Base-by-base conservation (phyloP, 495 filamentous ascomycete species). In the Physcia stellaris region DNA sequence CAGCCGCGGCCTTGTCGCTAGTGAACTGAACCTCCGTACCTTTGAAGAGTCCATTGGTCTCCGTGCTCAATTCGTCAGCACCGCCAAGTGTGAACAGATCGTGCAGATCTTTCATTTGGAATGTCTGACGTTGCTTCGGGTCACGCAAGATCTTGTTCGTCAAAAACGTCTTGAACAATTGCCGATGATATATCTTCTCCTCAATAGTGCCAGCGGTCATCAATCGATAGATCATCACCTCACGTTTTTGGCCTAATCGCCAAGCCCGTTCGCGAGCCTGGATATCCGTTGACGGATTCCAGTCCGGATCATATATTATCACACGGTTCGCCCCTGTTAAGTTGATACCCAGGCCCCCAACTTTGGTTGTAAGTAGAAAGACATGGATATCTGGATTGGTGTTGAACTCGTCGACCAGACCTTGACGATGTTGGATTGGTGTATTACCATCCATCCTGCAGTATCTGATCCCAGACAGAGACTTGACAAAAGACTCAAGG, bases 171-270 rank as follows among this genome's bases (percentile, higher is more conserved):
- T 98, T 98, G 62, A 86, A 96, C 35, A 98, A 84, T 56, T 98
- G 90, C 4, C 90, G 80, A 54, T 96, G 90, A 41, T 95, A 96
- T 28, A 98, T 95, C 66, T 96, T 96, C 59, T 98, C 90, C 51
- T 98, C 90, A 23, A 98, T 96, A 0, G 90, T 95, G 12, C 88
- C 87, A 2, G 85, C 83, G n/a, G 84, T 90, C 81, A 98, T 86
- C 27, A 98, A 66, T 18, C 90, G 80, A 56, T 90, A 98, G 22
- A 98, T 86, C 0, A 79, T 86, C 15, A 98, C 90, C 32, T 93
- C 83, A 33, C 79, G 77, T 52, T 87, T 95, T 59, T 98, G 90
- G 3, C 90, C 90, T 9, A 98, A 67, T 28, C 90, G 73, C 90
- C 90, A 96, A 17, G 90, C 88, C 40, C 90, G 73, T 59, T 98